Percentiles rank a stretch among this genome's conserved stretches.
Evolutionary conservation across 352 stramenopile genomes (phyloP).

Genomic region (Phytophthora aleatoria): DNA sequence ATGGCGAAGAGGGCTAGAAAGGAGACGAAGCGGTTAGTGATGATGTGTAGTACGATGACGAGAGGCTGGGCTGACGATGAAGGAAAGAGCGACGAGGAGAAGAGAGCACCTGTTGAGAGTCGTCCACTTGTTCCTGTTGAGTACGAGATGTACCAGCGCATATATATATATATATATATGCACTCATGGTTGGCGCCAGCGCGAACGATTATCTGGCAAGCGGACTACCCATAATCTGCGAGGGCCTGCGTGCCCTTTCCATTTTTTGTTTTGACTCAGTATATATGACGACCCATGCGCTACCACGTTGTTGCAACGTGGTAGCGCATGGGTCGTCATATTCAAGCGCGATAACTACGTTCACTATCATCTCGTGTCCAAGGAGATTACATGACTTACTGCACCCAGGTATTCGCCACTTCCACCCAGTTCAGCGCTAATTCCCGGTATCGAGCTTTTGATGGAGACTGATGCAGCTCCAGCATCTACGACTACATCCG

Average conservation of each 20-base stretch:
- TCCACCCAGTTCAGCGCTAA: not conserved
- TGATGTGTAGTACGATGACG: too few relatives aligned
- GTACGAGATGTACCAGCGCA: too few relatives aligned
- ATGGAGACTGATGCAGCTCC: not conserved
- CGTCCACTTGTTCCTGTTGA: too few relatives aligned
- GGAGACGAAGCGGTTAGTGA: too few relatives aligned
- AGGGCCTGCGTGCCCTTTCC: not conserved
- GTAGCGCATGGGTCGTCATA: not conserved
- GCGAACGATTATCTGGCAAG: too few relatives aligned
- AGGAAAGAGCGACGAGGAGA: too few relatives aligned
- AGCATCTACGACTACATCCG: not conserved
- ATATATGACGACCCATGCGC: not conserved
- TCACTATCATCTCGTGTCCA: not conserved
- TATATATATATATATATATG: too few relatives aligned
- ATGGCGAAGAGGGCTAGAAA: too few relatives aligned
- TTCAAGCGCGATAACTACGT: not conserved
- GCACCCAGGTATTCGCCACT: not conserved
- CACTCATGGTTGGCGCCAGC: too few relatives aligned
- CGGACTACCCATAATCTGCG: not conserved
- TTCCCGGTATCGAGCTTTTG: not conserved
- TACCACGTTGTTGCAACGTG: not conserved
- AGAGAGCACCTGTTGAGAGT: too few relatives aligned
- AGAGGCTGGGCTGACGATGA: too few relatives aligned
- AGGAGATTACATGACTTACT: not conserved
- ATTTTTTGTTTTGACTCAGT: not conserved